A percentile compares a stretch with the other conserved stretches of the same genome.
Evolutionary conservation across 345 rosid species (phyloP).

Genomic region (Toxicodendron radicans): DNA sequence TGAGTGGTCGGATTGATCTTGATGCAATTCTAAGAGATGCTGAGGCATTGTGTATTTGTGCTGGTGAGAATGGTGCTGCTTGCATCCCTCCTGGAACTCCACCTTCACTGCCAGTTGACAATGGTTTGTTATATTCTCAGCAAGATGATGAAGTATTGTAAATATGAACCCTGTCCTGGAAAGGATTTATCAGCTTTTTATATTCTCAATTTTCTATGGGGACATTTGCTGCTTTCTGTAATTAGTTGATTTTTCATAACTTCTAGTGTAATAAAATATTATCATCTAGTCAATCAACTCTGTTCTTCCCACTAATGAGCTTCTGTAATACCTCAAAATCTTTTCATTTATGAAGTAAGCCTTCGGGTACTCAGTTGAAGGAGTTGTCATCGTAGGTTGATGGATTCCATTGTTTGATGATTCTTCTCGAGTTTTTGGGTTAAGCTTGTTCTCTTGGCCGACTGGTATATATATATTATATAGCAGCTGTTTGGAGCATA

Average conservation of each 20-base stretch:
- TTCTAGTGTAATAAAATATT: neutral
- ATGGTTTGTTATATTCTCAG: slow-evolving; percentile 48
- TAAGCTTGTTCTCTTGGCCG: no score
- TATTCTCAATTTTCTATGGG: neutral
- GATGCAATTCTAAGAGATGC: slow-evolving; percentile 78
- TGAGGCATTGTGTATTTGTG: slow-evolving; percentile 89
- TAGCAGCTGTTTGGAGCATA: no score
- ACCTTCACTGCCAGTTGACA: slow-evolving; percentile 74
- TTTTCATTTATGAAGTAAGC: no score
- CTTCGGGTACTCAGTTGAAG: no score
- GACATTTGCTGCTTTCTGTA: neutral
- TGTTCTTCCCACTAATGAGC: neutral
- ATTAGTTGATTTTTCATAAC: slow-evolving; percentile 1
- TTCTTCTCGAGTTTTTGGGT: no score
- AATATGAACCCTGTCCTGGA: slow-evolving; percentile 17
- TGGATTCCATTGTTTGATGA: no score
- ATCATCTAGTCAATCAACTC: neutral
- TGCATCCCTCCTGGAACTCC: slow-evolving; percentile 94
- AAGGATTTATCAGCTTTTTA: neutral
- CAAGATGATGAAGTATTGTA: slow-evolving; percentile 70
- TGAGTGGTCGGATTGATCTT: slow-evolving; percentile 78
- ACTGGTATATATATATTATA: no score
- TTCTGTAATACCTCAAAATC: neutral
- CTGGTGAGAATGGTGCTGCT: slow-evolving; percentile 93
- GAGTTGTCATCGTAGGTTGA: no score